phyloP scores from a whole-genome alignment of 139 green algal genomes.

The Pleodorina starrii region DNA sequence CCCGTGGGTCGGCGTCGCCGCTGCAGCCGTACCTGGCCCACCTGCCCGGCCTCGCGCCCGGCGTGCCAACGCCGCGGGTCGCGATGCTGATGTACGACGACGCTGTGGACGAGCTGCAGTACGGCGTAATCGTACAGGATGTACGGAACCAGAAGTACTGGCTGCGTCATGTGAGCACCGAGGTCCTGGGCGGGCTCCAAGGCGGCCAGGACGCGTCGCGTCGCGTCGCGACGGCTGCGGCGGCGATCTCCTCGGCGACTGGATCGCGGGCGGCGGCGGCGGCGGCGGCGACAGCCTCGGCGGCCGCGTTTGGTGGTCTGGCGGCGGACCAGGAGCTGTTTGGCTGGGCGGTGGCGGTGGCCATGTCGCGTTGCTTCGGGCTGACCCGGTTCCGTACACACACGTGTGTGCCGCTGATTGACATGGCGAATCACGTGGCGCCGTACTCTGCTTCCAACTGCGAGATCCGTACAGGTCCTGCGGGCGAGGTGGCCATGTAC shows the following conservation, averaged over 20 bases:
- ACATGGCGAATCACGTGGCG: slow-evolving; percentile 60
- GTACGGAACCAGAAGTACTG: slow-evolving; percentile 58
- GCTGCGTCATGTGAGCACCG: not conserved
- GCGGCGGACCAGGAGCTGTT: not conserved
- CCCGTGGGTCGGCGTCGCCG: slow-evolving; percentile 35
- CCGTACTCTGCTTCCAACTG: slow-evolving; percentile 31
- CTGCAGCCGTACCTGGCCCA: slow-evolving; percentile 55
- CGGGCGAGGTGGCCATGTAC: slow-evolving; percentile 50
- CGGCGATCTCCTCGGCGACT: too few relatives aligned
- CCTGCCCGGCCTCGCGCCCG: slow-evolving; percentile 56
- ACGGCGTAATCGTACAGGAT: slow-evolving; percentile 38
- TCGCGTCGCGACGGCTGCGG: not conserved
- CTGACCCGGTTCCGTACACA: slow-evolving; percentile 48
- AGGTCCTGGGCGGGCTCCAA: not conserved
- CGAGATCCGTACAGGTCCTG: slow-evolving; percentile 46
- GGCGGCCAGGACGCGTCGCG: not conserved
- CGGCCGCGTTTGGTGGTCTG: not conserved
- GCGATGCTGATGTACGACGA: slow-evolving; percentile 61
- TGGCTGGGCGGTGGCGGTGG: slow-evolving; percentile 59
- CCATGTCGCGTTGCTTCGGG: slow-evolving; percentile 64
- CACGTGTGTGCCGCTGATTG: slow-evolving; percentile 55
- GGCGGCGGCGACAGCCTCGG: not conserved
- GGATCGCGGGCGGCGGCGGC: not conserved
- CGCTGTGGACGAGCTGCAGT: slow-evolving; percentile 54
- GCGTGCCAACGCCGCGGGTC: slow-evolving; percentile 50